Conservation (phyloP, 371 early-diverging fungal genomes). For the Mucor lusitanicus region DNA sequence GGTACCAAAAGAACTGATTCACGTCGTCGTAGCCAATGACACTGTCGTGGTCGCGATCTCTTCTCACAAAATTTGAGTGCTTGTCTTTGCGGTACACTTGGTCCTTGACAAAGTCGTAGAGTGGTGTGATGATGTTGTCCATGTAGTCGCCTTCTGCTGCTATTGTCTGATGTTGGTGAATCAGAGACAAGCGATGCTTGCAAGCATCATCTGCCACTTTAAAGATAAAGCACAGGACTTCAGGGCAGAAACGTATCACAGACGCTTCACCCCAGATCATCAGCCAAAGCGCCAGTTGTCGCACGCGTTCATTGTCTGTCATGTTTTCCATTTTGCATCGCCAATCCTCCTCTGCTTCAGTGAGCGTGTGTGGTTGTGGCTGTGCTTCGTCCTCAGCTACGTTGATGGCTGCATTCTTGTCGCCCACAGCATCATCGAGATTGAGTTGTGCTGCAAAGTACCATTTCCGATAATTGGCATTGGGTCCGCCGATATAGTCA, state of each 20-base stretch:
- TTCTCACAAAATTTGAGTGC: conserved; percentile 63
- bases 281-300: conserved; percentile 78
- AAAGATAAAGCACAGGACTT: conserved; percentile 82
- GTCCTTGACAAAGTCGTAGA: conserved; percentile 76
- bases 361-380: conserved; percentile 10
- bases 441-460: conserved; percentile 80
- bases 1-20: conserved; percentile 85
- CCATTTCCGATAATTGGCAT: conserved; percentile 87
- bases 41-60: conserved; percentile 77
- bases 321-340: conserved; percentile 66
- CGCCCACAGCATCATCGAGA: conserved; percentile 57
- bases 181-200: background rate
- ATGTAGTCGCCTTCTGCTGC: conserved; percentile 71
- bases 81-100: conserved; percentile 76
- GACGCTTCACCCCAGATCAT: conserved; percentile 90
- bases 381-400: conserved; percentile 13
- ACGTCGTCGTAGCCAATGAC: conserved; percentile 88
- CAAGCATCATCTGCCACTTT: conserved; percentile 68
- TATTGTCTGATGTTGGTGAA: background rate
- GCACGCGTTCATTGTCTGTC: conserved; percentile 67
- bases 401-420: conserved; percentile 26
- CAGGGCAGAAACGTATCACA: conserved; percentile 77
- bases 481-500: conserved; percentile 82
- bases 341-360: conserved; percentile 69
- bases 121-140: conserved; percentile 66